Percentiles rank a stretch among this genome's conserved stretches.
Conservation (phyloP, 1,284 basidiomycete genomes). For the Puccinia hordei region DNA sequence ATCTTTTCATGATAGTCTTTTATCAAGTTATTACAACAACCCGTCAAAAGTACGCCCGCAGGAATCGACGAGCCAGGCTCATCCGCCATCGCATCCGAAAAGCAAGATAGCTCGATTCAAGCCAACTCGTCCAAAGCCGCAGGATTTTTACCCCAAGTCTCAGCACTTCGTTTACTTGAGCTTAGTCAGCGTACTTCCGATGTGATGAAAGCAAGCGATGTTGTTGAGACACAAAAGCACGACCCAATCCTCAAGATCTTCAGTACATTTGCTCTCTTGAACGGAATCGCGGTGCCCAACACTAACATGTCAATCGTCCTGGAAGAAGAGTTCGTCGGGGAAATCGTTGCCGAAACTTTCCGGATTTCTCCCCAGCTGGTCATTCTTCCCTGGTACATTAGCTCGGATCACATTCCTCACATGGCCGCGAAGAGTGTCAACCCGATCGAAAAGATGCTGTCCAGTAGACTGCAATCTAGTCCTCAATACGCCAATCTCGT, state of each 20-base stretch:
- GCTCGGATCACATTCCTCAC: conserved; percentile 37
- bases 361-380: conserved; percentile 71
- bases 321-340: conserved; percentile 70
- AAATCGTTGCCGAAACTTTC: conserved; percentile 69
- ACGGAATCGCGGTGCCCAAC: conserved; percentile 68
- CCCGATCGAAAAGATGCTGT: conserved; percentile 58
- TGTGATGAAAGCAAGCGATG: conserved; percentile 76
- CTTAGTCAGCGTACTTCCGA: conserved; percentile 82
- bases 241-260: conserved; percentile 81
- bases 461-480: conserved; percentile 59
- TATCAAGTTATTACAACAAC: conserved; percentile 47
- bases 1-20: conserved; percentile 19
- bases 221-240: conserved; percentile 69
- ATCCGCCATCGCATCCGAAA: neutral
- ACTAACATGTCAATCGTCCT: conserved; percentile 69
- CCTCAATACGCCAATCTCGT: conserved; percentile 67
- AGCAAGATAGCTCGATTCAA: neutral
- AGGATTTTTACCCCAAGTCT: conserved; percentile 60
- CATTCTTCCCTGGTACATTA: conserved; percentile 73
- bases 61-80: neutral
- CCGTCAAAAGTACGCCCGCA: conserved; percentile 37
- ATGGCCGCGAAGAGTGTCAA: conserved; percentile 59
- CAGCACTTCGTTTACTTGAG: conserved; percentile 82
- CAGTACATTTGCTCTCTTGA: conserved; percentile 75
- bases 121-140: neutral